Evolutionary conservation across 208 protist species (phyloP), one percentile per base, ranked within the genome.

Genomic region (Trypanosoma congolense): DNA sequence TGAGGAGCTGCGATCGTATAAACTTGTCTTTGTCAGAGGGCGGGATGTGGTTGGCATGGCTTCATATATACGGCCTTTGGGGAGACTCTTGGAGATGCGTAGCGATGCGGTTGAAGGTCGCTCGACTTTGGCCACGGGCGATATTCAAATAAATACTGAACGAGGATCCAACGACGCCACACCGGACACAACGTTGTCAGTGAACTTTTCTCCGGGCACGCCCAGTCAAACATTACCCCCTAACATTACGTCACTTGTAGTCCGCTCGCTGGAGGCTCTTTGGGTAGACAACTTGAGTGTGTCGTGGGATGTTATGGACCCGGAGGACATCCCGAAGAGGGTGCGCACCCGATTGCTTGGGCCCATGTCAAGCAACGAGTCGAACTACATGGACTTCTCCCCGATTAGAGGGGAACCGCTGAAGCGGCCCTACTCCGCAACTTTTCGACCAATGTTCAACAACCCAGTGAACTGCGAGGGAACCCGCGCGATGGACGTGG

Each of bases 251-350:
- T 19, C 33, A 22, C 26, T 56, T 10, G n/a, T 57, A 4, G 63
- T 49, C 14, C 44, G 44, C 26, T 35, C 18, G 12, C 40, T 64
- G 12, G 55, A 67, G 0, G 21, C 63, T 0, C 24, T 72, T 1
- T 56, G 52, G 46, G 48, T 24, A 28, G 75, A 82, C 41, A 33
- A 56, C 9, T 65, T 90, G 38, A 48, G 71, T 26, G 79, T 83
- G 47, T 65, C 77, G 26, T 86, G 75, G 73, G 70, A 82, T 30
- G 24, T 69, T 35, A 18, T 90, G 12, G 28, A 72, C 41, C 75
- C 73, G 28, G 70, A 63, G 35, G 18, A 33, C 25, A 55, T 67
- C 28, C 31, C 53, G 19, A 53, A 60, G 14, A 52, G 50, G 30
- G 61, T 64, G 22, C 24, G 41, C 25, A 26, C 18, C 12, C 22